Conservation (phyloP, 164 flowering plant species). For the Vitis amurensis region DNA sequence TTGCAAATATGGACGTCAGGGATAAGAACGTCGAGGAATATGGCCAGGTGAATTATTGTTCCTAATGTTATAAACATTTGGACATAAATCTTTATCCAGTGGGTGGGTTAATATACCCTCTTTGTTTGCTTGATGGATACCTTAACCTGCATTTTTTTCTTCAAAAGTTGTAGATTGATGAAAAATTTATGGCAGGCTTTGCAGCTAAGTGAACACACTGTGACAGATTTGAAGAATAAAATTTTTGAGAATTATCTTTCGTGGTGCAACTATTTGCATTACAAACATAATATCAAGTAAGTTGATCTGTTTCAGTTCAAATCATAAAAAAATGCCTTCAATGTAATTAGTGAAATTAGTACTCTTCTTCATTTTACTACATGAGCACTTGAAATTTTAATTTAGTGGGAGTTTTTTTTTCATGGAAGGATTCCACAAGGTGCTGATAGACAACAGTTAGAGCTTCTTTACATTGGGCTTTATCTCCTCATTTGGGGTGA, state of each 20-base stretch:
- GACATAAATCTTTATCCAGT: too few species aligned
- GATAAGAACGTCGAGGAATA: constrained; percentile 33
- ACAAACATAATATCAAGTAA: constrained; percentile 56
- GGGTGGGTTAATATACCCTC: neutral
- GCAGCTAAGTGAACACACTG: constrained; percentile 60
- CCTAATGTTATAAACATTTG: neutral
- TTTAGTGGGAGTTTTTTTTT: constrained; percentile 4
- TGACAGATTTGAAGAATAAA: constrained; percentile 52
- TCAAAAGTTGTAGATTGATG: neutral
- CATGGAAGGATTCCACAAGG: constrained; percentile 45
- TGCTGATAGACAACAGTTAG: constrained; percentile 59
- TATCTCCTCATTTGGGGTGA: constrained; percentile 99
- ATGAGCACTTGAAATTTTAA: neutral
- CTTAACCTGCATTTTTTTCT: neutral
- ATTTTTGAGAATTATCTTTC: constrained; percentile 80
- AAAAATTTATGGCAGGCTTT: constrained; percentile 10
- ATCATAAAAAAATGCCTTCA: neutral
- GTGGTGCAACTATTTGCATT: constrained; percentile 88
- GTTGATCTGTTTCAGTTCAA: constrained; percentile 15
- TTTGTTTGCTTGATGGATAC: neutral
- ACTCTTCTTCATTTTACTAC: neutral
- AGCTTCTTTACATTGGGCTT: constrained; percentile 86
- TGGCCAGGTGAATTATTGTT: constrained; percentile 40
- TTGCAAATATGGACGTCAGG: constrained; percentile 81
- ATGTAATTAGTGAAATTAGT: neutral